Evolutionary conservation across 1,284 basidiomycete species (phyloP).

Genomic region (Malassezia nana): DNA sequence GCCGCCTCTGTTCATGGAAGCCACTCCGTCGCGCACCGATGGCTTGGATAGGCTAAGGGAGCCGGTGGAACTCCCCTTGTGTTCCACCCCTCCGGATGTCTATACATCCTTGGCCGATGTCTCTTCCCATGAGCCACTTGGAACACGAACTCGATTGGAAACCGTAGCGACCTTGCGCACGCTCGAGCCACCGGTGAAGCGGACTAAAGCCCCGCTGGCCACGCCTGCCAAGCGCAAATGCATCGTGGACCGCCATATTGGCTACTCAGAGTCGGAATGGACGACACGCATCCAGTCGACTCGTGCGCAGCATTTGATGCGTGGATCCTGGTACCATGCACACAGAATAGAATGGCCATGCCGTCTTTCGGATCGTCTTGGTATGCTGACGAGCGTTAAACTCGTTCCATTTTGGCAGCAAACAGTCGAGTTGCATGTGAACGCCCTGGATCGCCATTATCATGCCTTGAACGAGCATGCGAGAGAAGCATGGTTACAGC

Average conservation of each 20-base stretch:
- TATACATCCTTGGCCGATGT: background rate
- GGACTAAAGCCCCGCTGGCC: background rate
- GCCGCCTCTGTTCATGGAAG: background rate
- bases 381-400: background rate
- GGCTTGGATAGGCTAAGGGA: background rate
- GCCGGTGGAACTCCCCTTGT: background rate
- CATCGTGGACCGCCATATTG: background rate
- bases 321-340: background rate
- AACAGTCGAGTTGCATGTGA: background rate
- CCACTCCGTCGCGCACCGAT: background rate
- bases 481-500: background rate
- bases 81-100: background rate
- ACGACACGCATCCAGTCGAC: background rate
- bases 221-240: background rate
- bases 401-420: background rate
- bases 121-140: background rate
- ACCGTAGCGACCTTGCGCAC: background rate
- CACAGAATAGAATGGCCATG: background rate
- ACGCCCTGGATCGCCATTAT: background rate
- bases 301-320: background rate
- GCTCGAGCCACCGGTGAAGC: background rate
- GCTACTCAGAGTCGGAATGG: background rate
- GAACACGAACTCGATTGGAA: background rate
- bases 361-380: background rate
- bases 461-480: background rate